A percentile compares a stretch with the other conserved stretches of the same genome.
Evolutionary conservation across 177 flowering plant genomes (phyloP).

Genomic region (Vitis hybrid): DNA sequence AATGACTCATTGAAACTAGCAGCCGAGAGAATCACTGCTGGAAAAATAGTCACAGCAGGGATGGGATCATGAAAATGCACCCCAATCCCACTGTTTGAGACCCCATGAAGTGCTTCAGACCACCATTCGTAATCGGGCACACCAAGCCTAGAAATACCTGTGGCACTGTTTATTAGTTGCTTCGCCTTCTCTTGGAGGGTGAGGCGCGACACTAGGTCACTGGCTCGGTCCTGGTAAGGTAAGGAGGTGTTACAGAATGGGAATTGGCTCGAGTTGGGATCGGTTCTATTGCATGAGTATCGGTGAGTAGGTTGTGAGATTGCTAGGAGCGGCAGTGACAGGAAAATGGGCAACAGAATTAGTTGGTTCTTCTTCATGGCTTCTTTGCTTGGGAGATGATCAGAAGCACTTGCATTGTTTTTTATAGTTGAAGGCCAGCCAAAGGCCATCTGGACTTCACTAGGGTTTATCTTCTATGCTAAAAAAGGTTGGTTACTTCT

Average conservation of each 20-base stretch:
- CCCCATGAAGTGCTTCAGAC: constrained; percentile 84
- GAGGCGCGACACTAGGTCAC: constrained; percentile 51
- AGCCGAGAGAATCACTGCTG: constrained; percentile 50
- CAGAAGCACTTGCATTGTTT: neutral
- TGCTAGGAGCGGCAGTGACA: constrained; percentile 18
- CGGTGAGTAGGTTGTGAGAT: constrained; percentile 13
- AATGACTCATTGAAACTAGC: constrained; percentile 56
- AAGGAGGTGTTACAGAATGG: constrained; percentile 51
- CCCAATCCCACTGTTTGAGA: constrained; percentile 49
- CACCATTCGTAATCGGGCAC: constrained; percentile 72
- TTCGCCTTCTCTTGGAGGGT: constrained; percentile 59
- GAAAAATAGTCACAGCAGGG: constrained; percentile 80
- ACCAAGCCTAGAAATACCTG: constrained; percentile 52
- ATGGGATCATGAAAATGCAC: constrained; percentile 39
- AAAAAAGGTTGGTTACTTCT: constrained; percentile 4
- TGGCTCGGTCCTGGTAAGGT: constrained; percentile 39
- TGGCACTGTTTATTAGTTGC: constrained; percentile 46
- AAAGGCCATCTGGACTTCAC: too few relatives aligned
- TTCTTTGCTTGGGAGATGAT: constrained; percentile 1
- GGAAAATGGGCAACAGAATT: constrained; percentile 2
- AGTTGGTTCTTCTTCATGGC: constrained; percentile 14
- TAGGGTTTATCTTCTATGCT: neutral
- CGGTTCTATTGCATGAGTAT: constrained; percentile 34
- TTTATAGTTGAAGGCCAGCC: neutral
- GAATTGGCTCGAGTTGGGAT: constrained; percentile 19